These are phyloP conservation scores for Tuber magnatum DNA, from an alignment of 495 filamentous ascomycete species.

Conservation along the genomic window DNA sequence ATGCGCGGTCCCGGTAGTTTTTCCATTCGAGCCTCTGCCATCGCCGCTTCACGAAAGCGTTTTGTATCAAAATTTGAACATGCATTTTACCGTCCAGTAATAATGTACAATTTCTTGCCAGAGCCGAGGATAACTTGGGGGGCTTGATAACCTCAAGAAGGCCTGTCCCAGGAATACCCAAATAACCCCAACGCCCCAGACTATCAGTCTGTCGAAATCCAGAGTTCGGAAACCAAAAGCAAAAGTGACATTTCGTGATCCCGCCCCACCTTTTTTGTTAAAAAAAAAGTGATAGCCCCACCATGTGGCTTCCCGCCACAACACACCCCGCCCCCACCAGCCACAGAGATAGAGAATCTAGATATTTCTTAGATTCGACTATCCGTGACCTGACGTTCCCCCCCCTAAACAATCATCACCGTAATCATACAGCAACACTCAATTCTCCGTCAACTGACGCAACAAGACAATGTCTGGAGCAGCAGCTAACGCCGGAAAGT, in stretches of 20 bases:
- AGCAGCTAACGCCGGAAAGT: conserved; percentile 41
- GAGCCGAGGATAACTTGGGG: background rate
- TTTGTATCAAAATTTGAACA: background rate
- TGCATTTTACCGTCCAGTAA: background rate
- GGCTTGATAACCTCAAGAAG: background rate
- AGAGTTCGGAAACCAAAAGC: background rate
- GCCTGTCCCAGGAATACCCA: background rate
- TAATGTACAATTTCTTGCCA: background rate
- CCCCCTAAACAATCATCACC: background rate
- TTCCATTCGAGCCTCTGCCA: background rate
- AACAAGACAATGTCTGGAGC: conserved; percentile 17
- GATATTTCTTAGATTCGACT: background rate
- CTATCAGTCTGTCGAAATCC: background rate
- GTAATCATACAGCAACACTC: background rate
- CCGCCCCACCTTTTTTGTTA: background rate
- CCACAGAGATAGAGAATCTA: background rate
- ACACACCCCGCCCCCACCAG: background rate
- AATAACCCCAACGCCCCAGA: background rate
- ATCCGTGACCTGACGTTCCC: background rate
- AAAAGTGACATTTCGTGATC: background rate
- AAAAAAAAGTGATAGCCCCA: background rate
- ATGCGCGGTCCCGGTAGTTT: background rate
- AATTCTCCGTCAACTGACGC: background rate
- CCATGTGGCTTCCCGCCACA: background rate
- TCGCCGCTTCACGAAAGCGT: background rate